Base-by-base conservation (phyloP, 371 early-diverging fungal species). In the Apophysomyces trapeziformis region DNA sequence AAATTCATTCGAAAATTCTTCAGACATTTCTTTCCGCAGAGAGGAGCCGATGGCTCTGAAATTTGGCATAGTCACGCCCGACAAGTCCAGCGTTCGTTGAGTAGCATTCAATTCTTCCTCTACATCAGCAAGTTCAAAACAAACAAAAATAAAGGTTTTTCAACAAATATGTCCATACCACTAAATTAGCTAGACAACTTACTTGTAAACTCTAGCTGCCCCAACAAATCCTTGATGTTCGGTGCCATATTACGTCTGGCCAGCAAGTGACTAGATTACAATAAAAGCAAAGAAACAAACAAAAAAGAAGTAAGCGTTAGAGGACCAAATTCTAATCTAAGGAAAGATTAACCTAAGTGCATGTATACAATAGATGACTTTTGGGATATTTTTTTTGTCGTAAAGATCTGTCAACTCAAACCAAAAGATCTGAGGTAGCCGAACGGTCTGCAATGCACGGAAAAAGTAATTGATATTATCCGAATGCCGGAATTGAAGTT, bases 331-430 rank as follows among this genome's bases (percentile, higher is more conserved):
- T 26, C 1, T 26, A 26, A 26, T 1, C 3, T 26, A 26, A 26
- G 2, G 32, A 26, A 26, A 26, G 32, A 2, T 26, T 26, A 41
- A 41, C 89, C 93, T 96, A 41, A 99, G 89, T 1, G 99, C 99
- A 74, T 99, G 99, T 59, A 99, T 92, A 81, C 99, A 99, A 79
- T 99, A 99, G 67, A 99, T 97, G 13, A 99, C 99, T 75, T 96
- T 96, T 26, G 99, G 99, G 75, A 99, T 94, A 78, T 99, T 99
- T 79, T 99, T 99, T 79, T 94, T 93, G 62, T 99, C 99, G 80
- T 99, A 99, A 12, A 99, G 80, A 81, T 99, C 99, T 0, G 98
- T 95, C 68, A 96, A 80, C 77, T 99, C 99, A 84, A 99, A 99
- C 73, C 94, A 90, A 85, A 99, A 99, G 68, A 94, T 90, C 74